Percentiles rank a stretch among this genome's conserved stretches.
Conservation (phyloP, 352 stramenopile species). For the Phytopythium oedochilum region DNA sequence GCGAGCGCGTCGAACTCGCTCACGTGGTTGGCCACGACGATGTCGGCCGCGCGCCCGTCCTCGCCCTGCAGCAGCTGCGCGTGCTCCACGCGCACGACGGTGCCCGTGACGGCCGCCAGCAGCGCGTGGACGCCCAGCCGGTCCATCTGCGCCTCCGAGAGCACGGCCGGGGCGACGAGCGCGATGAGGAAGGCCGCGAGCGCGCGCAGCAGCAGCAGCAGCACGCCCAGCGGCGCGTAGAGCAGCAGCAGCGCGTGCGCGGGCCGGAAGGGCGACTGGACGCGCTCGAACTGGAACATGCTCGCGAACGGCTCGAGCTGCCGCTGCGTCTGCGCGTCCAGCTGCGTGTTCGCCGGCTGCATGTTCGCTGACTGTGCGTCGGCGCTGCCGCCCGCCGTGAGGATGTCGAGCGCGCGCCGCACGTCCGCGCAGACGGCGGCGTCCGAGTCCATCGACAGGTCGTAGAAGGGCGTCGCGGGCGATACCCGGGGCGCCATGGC, state of each 20-base stretch:
- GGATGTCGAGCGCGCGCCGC: slow-evolving; percentile 21
- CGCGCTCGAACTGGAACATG: slow-evolving; percentile 72
- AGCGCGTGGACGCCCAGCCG: slow-evolving; percentile 29
- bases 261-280: slow-evolving; percentile 40
- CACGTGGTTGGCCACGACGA: slow-evolving; percentile 75
- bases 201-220: slow-evolving; percentile 39
- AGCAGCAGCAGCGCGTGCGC: slow-evolving; percentile 46
- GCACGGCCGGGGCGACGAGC: slow-evolving; percentile 31
- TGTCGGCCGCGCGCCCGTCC: slow-evolving; percentile 15
- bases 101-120: slow-evolving; percentile 40
- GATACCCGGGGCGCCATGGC: background rate
- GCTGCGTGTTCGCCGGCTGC: slow-evolving; percentile 3
- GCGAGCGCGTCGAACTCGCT: slow-evolving; percentile 70
- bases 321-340: slow-evolving; percentile 25
- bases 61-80: slow-evolving; percentile 24
- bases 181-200: slow-evolving; percentile 34
- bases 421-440: slow-evolving; percentile 14
- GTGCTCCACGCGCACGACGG: slow-evolving; percentile 35
- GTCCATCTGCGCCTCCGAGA: slow-evolving; percentile 47
- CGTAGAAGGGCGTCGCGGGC: slow-evolving; percentile 18
- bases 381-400: slow-evolving; percentile 17
- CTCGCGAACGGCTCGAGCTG: slow-evolving; percentile 31
- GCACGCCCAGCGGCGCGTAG: slow-evolving; percentile 48
- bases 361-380: no score
- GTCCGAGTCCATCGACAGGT: slow-evolving; percentile 29